Base-by-base conservation (phyloP, 139 green algal genomes). In the Coelastrella sp. region DNA sequence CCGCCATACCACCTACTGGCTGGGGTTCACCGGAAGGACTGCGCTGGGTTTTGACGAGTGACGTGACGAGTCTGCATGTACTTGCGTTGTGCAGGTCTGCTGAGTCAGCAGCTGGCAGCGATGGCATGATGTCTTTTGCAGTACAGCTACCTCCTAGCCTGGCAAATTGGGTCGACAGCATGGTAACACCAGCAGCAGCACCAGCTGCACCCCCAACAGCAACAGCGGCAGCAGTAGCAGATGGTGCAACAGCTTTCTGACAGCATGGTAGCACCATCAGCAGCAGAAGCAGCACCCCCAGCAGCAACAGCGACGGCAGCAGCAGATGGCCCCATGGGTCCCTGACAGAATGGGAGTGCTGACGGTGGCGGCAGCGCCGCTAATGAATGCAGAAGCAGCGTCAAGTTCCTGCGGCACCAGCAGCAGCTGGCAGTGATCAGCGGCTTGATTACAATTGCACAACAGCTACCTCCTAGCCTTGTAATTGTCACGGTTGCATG, bases 61-160 rank as follows among this genome's bases (percentile, higher is more conserved):
- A 56, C 8, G 13, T 14, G 5, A 71, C 5, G 5, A 68, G 6
- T 17, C 16, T 75, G 17, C 56, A 17, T 10, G 5, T 7, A 7
- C 4, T 57, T 73, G 80, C 5, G 20, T 59, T 58, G 59, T 59
- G n/a, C 75, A 88, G 83, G 83, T 88, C 68, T 73, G 58, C 54
- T 73, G 83, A 88, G 14, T 75, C 68, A 3, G 83, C 66, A n/a
- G 66, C 83, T 73, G 65, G 22, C 22, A 60, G 66, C 58, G 83
- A 80, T 5, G 83, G 83, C 7, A 66, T 66, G 58, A 10, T 80
- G 83, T 20, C 47, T 19, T 78, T 79, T 11, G 10, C 83, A 47
- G 17, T 80, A 66, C 68, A 66, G 83, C 68, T 88, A 16, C 66
- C 83, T 20, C 66, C 83, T 57, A 22, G 83, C 19, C 68, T 88